Conservation (phyloP, 2,329 filamentous ascomycete genomes). For the Cladosporium oxysporum region DNA sequence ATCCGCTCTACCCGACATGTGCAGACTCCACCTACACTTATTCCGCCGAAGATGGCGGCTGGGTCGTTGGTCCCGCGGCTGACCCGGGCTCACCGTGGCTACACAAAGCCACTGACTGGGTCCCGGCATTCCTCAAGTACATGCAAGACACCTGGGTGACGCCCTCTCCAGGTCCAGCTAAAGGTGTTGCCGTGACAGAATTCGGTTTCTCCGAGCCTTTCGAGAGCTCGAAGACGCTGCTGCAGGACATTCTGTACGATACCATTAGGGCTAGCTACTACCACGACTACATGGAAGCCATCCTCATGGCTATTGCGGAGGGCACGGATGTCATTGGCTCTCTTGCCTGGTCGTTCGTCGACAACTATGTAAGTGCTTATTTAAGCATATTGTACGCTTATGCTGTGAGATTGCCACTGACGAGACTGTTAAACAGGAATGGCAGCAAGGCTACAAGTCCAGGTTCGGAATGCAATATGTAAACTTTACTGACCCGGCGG, state of each 20-base stretch:
- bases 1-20: constrained; percentile 40
- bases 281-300: constrained; percentile 37
- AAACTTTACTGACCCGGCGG: constrained; percentile 38
- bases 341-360: constrained; percentile 41
- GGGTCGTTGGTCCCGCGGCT: constrained; percentile 36
- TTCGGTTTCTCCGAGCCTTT: constrained; percentile 42
- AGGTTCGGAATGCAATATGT: constrained; percentile 44
- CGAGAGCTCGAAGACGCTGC: constrained; percentile 35
- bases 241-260: constrained; percentile 36
- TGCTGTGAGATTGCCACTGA: not conserved
- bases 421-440: constrained; percentile 23
- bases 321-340: constrained; percentile 40
- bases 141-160: constrained; percentile 35
- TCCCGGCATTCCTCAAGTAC: constrained; percentile 37
- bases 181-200: constrained; percentile 39
- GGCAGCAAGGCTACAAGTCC: constrained; percentile 34
- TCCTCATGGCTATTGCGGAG: constrained; percentile 39
- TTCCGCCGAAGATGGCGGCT: constrained; percentile 30
- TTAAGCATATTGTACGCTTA: not conserved
- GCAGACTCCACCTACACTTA: constrained; percentile 39
- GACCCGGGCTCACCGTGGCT: constrained; percentile 38
- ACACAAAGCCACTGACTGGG: constrained; percentile 40
- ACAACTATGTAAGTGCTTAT: constrained; percentile 37
- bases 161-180: constrained; percentile 18
- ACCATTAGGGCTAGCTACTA: constrained; percentile 37